Conservation (phyloP, 768 basidiomycete genomes). For the Agrocybe pediades region DNA sequence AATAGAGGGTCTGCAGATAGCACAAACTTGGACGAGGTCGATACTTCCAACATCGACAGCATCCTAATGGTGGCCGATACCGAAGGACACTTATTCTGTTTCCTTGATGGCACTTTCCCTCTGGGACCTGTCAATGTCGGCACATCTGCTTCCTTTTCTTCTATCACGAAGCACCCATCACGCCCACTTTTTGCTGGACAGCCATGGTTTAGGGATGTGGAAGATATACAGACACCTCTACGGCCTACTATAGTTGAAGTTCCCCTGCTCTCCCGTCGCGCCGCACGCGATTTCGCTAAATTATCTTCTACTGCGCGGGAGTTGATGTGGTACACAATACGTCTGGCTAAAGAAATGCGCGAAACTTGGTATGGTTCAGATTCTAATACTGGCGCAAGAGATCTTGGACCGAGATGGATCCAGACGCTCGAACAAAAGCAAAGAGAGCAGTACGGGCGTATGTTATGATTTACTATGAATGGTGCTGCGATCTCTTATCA, state of each 20-base stretch:
- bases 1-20: slow-evolving; percentile 32
- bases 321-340: slow-evolving; percentile 70
- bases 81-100: slow-evolving; percentile 59
- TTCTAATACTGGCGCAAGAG: slow-evolving; percentile 64
- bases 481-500: slow-evolving; percentile 13
- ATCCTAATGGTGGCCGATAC: slow-evolving; percentile 64
- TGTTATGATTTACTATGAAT: slow-evolving; percentile 22
- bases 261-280: slow-evolving; percentile 57
- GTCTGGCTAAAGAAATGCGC: slow-evolving; percentile 73
- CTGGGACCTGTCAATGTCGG: slow-evolving; percentile 56
- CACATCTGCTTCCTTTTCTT: slow-evolving; percentile 27
- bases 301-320: slow-evolving; percentile 71
- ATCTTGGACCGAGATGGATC: slow-evolving; percentile 75
- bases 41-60: slow-evolving; percentile 61
- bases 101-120: slow-evolving; percentile 76
- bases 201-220: slow-evolving; percentile 27
- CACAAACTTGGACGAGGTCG: slow-evolving; percentile 40
- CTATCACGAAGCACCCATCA: slow-evolving; percentile 49
- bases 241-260: slow-evolving; percentile 51
- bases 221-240: slow-evolving; percentile 32
- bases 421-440: slow-evolving; percentile 64
- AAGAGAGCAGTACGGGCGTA: slow-evolving; percentile 67
- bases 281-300: slow-evolving; percentile 68
- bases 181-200: slow-evolving; percentile 53
- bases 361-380: slow-evolving; percentile 74